These are phyloP conservation scores for Claviceps sp. DNA, from an alignment of 2,329 filamentous ascomycete species.

Conservation along the genomic window DNA sequence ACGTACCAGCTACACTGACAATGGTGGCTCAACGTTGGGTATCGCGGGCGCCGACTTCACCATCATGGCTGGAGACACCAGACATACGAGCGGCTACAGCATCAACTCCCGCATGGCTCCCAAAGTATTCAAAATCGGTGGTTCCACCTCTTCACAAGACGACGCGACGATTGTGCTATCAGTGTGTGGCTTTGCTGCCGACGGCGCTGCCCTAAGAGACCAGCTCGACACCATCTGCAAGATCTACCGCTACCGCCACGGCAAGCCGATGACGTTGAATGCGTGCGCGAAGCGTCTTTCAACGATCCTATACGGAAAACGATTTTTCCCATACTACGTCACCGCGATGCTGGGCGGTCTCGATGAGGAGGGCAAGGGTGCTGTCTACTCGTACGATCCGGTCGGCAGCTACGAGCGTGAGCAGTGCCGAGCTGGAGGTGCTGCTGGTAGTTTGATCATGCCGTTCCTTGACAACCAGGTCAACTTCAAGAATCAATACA, in stretches of 20 bases:
- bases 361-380: conserved; percentile 88
- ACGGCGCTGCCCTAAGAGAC: conserved; percentile 87
- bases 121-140: conserved; percentile 95
- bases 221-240: conserved; percentile 89
- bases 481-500: conserved; percentile 98
- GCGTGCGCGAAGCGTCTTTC: conserved; percentile 91
- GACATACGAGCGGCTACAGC: conserved; percentile 90
- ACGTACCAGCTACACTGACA: conserved; percentile 72
- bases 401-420: conserved; percentile 97
- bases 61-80: conserved; percentile 94
- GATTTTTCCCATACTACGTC: conserved; percentile 98
- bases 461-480: conserved; percentile 99
- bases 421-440: conserved; percentile 86
- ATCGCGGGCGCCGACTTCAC: conserved; percentile 91
- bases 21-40: conserved; percentile 89
- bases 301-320: conserved; percentile 92
- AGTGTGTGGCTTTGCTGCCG: conserved; percentile 90
- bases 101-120: conserved; percentile 95
- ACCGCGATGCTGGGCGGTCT: conserved; percentile 86
- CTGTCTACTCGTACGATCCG: conserved; percentile 93
- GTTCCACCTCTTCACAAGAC: conserved; percentile 71
- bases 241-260: conserved; percentile 97
- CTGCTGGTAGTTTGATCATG: conserved; percentile 91
- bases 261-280: conserved; percentile 87
- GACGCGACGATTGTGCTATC: conserved; percentile 81